Evolutionary conservation across 176 grass and related monocot species (phyloP).

Genomic region (Oryza officinalis): DNA sequence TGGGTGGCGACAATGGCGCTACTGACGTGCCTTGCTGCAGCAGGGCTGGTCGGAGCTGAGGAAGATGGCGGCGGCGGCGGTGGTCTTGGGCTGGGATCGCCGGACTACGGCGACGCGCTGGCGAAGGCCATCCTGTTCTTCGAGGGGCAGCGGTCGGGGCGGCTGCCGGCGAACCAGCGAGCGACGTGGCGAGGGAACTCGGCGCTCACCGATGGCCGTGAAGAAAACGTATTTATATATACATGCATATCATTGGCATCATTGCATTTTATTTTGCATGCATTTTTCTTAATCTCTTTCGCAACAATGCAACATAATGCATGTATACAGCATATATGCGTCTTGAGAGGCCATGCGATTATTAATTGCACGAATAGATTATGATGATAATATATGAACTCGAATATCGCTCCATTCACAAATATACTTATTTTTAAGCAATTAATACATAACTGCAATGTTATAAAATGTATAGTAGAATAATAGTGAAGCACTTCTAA

Average conservation of each 20-base stretch:
- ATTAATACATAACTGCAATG: too few relatives aligned
- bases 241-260: not conserved
- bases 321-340: not conserved
- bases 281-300: not conserved
- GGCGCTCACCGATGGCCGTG: conserved; percentile 48
- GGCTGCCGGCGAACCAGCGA: conserved; percentile 48
- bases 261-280: too few relatives aligned
- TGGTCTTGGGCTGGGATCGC: conserved; percentile 18
- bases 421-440: too few relatives aligned
- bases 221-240: conserved; percentile 39
- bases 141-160: conserved; percentile 58
- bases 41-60: conserved; percentile 10
- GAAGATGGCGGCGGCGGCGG: not conserved
- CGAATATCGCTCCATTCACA: too few relatives aligned
- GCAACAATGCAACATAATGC: not conserved
- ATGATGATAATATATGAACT: too few relatives aligned
- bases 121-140: conserved; percentile 56
- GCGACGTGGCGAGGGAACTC: conserved; percentile 50
- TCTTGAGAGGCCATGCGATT: not conserved
- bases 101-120: conserved; percentile 44
- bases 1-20: conserved; percentile 24
- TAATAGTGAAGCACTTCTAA: too few relatives aligned
- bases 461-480: too few relatives aligned
- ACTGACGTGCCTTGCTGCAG: conserved; percentile 7
- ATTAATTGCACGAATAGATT: not conserved